Evolutionary conservation across 179 eudicot genomes (phyloP).

Genomic region (Monotropa hypopitys): DNA sequence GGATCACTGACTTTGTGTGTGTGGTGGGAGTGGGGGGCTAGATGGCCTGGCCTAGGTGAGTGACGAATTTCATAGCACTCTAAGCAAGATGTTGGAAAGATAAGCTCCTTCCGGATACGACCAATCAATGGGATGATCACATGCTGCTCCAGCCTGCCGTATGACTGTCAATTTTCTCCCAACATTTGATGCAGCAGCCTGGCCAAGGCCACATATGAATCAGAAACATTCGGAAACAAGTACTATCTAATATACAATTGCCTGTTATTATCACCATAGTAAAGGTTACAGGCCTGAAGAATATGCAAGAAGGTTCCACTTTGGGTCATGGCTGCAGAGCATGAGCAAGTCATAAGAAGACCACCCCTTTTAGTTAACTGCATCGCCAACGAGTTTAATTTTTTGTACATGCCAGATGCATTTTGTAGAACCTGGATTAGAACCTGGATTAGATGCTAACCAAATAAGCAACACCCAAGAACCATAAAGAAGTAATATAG

Average conservation of each 20-base stretch:
- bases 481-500: neutral
- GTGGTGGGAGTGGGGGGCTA: too few relatives aligned
- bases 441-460: constrained; percentile 32
- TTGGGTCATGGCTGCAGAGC: constrained; percentile 95
- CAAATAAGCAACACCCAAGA: constrained; percentile 8
- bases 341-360: constrained; percentile 87
- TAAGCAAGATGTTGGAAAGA: constrained; percentile 64
- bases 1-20: neutral
- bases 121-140: constrained; percentile 85
- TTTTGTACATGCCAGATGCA: constrained; percentile 88
- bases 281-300: constrained; percentile 45
- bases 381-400: constrained; percentile 78
- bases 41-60: neutral
- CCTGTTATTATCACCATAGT: neutral
- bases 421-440: constrained; percentile 61
- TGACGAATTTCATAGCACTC: constrained; percentile 32
- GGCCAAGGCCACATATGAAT: neutral
- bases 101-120: constrained; percentile 81
- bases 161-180: constrained; percentile 55
- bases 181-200: constrained; percentile 80
- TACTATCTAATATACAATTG: neutral
- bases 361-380: constrained; percentile 61
- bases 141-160: constrained; percentile 82
- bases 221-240: neutral
- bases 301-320: constrained; percentile 61